Evolutionary conservation across 2,329 filamentous ascomycete species (phyloP), one percentile per base, ranked within the genome.

Genomic region (Escovopsis weberi): DNA sequence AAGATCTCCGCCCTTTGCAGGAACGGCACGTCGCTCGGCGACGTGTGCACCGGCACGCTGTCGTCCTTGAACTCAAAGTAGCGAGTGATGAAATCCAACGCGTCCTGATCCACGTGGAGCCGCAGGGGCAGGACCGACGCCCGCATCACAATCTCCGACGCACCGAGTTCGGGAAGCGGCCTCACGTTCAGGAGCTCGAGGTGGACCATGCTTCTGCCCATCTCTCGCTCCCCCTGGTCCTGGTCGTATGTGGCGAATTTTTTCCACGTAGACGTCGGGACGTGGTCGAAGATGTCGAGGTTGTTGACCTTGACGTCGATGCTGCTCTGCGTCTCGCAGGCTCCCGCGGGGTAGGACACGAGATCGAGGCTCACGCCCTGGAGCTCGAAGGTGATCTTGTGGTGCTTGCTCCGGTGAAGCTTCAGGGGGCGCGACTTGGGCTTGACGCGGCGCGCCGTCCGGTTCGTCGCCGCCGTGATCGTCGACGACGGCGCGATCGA

Each of bases 11-110:
- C 81, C 42, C 91, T 76, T 57, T 96, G 89, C 2, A 98, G 68
- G 60, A 95, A 98, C 0, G 86, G 85, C 6, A 82, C 66, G 43
- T 93, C 87, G 38, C 78, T 78, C 2, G 78, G 72, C 1, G 77
- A 73, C 3, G 67, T 63, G 28, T 77, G 69, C 4, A 67, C 63
- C 0, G 72, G 66, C 8, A 65, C 63, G 2, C 65, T 65, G 35
- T 88, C 83, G 51, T 95, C 87, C 55, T 94, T 93, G 70, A 98
- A 98, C 54, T 94, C 88, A 54, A 98, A 98, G 67, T 98, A 98
- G 2, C 91, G 79, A 2, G 84, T 94, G 56, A 98, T 85, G 57
- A 98, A 98, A 58, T 98, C 91, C 4, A 98, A 73, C 1, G 91
- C 89, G 61, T 98, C 91, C 61, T 98, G 91, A 55, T 98, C 91